Conservation (phyloP, 441 rosid species). For the Gossypium aridum region DNA sequence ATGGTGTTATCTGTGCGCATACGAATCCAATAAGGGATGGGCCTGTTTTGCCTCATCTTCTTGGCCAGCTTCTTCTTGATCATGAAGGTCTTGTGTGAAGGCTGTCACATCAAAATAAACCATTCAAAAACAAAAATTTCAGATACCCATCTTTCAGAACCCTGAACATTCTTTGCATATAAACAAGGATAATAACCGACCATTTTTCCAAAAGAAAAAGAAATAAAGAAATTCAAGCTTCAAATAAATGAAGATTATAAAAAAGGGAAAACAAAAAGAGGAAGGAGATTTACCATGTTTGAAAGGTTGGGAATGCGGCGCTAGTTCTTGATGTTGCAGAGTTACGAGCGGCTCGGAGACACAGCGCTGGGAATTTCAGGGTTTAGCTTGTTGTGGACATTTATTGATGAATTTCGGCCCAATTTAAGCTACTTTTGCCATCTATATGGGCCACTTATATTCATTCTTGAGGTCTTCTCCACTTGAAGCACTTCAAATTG, state of each 20-base stretch:
- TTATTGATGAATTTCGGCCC: neutral
- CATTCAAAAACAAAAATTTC: neutral
- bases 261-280: neutral
- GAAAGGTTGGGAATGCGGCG: neutral
- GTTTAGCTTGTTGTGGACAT: neutral
- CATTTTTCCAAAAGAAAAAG: neutral
- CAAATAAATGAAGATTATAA: neutral
- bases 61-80: conserved; percentile 86
- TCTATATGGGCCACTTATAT: too few relatives aligned
- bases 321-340: neutral
- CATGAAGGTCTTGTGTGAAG: conserved; percentile 79
- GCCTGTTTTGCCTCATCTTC: conserved; percentile 96
- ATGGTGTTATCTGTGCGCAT: conserved; percentile 80
- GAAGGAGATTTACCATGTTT: neutral
- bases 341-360: neutral
- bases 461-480: too few relatives aligned
- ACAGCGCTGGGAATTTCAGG: neutral
- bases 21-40: conserved; percentile 89
- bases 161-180: neutral
- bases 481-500: neutral
- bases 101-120: conserved; percentile 30
- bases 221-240: neutral
- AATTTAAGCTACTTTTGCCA: neutral
- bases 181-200: neutral
- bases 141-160: neutral